Percentiles rank a stretch among this genome's conserved stretches.
Conservation (phyloP, 129 eudicot genomes). For the Lactuca saligna region DNA sequence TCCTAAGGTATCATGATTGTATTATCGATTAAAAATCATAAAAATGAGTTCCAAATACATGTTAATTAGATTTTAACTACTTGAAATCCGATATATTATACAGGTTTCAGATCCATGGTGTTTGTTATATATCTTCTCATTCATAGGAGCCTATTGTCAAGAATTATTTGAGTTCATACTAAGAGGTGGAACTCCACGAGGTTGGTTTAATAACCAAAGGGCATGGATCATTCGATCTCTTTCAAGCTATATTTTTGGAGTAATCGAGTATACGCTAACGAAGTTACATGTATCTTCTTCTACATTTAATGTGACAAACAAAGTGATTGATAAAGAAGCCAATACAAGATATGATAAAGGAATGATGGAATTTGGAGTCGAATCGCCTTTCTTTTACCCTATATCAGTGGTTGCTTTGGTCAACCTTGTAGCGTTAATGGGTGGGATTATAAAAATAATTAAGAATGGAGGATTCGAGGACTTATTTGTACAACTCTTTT, state of each 20-base stretch:
- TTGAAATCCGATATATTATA: not conserved
- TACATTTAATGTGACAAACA: slow-evolving; percentile 46
- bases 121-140: slow-evolving; percentile 37
- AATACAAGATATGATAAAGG: slow-evolving; percentile 52
- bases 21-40: slow-evolving; percentile 14
- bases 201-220: slow-evolving; percentile 66
- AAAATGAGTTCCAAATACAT: slow-evolving; percentile 27
- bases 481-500: slow-evolving; percentile 40
- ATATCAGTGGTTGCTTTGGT: slow-evolving; percentile 37
- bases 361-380: slow-evolving; percentile 53
- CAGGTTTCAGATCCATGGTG: slow-evolving; percentile 53
- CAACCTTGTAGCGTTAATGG: slow-evolving; percentile 22
- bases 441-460: slow-evolving; percentile 18
- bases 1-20: slow-evolving; percentile 42
- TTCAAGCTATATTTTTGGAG: slow-evolving; percentile 39
- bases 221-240: slow-evolving; percentile 55
- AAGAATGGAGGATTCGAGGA: slow-evolving; percentile 9
- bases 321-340: slow-evolving; percentile 45
- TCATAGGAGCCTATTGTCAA: slow-evolving; percentile 52
- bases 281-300: slow-evolving; percentile 29
- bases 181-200: slow-evolving; percentile 38
- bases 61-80: slow-evolving; percentile 16
- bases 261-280: slow-evolving; percentile 36
- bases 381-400: slow-evolving; percentile 53
- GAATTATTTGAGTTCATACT: slow-evolving; percentile 49